Conservation (phyloP, 2,329 filamentous ascomycete species). For the Immersiporthe knoxdaviesiana region DNA sequence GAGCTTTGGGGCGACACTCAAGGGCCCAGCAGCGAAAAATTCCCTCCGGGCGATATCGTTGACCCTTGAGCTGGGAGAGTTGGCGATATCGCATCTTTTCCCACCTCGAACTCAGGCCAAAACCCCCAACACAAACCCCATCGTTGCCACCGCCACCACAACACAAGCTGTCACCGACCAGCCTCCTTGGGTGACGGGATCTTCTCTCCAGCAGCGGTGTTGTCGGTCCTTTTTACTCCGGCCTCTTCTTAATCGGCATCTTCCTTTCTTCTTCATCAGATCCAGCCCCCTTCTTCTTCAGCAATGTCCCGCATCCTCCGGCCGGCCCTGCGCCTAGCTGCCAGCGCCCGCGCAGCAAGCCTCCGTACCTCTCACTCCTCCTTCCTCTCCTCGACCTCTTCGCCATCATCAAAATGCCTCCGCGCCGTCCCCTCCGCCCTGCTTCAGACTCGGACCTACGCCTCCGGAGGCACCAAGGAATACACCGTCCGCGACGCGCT, state of each 20-base stretch:
- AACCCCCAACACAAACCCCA: not conserved
- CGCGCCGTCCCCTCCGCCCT: conserved; percentile 37
- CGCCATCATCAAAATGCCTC: conserved; percentile 21
- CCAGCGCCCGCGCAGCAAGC: conserved; percentile 37
- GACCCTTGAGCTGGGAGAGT: not conserved
- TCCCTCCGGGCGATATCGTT: conserved; percentile 22
- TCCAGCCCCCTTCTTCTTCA: conserved; percentile 29
- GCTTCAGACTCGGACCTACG: conserved; percentile 58
- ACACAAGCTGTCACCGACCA: conserved; percentile 6
- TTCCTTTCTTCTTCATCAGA: not conserved
- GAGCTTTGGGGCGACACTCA: conserved; percentile 19
- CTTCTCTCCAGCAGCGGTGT: not conserved
- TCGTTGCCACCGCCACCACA: not conserved
- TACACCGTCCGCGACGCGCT: conserved; percentile 96
- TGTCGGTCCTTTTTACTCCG: not conserved
- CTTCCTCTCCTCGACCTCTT: conserved; percentile 34
- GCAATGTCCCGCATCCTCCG: conserved; percentile 52
- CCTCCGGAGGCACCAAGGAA: conserved; percentile 74
- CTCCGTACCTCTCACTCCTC: conserved; percentile 33
- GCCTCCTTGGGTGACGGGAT: conserved; percentile 2
- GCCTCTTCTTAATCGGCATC: not conserved
- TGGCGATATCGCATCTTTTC: conserved; percentile 15
- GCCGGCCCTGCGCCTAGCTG: conserved; percentile 48
- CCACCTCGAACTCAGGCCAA: not conserved
- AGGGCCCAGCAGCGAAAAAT: conserved; percentile 18